Evolutionary conservation across 1,284 basidiomycete species (phyloP).

Genomic region (Boletellus deceptivus): DNA sequence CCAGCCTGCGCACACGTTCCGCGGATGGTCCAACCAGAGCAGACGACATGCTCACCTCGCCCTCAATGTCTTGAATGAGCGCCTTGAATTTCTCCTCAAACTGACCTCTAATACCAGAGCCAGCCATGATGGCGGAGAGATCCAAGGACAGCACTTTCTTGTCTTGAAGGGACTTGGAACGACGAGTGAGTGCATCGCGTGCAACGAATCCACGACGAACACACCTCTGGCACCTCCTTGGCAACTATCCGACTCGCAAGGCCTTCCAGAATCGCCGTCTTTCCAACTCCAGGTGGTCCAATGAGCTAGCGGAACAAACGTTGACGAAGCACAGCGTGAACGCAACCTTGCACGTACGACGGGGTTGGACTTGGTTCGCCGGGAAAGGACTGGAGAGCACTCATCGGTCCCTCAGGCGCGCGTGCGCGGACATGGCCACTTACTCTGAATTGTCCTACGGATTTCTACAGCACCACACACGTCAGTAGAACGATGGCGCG

Average conservation of each 20-base stretch:
- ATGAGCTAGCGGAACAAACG: constrained; percentile 50
- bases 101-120: constrained; percentile 85
- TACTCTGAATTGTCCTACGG: constrained; percentile 85
- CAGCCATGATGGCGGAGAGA: constrained; percentile 78
- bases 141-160: constrained; percentile 84
- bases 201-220: constrained; percentile 13
- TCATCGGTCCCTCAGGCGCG: neutral
- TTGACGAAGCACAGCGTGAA: neutral
- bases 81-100: constrained; percentile 94
- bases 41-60: constrained; percentile 49
- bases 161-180: constrained; percentile 67
- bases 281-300: constrained; percentile 83
- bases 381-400: constrained; percentile 57
- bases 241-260: constrained; percentile 86
- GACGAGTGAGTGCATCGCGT: neutral
- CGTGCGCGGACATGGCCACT: constrained; percentile 17
- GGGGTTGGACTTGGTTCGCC: constrained; percentile 86
- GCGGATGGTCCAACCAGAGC: constrained; percentile 1
- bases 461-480: constrained; percentile 59
- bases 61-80: constrained; percentile 84
- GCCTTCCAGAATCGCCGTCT: constrained; percentile 92
- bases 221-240: constrained; percentile 87
- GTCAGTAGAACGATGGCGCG: neutral
- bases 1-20: constrained; percentile 42
- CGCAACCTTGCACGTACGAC: constrained; percentile 50